phyloP scores from a whole-genome alignment of 1,284 basidiomycete species.

The Microbotryum silenes-acaulis region DNA sequence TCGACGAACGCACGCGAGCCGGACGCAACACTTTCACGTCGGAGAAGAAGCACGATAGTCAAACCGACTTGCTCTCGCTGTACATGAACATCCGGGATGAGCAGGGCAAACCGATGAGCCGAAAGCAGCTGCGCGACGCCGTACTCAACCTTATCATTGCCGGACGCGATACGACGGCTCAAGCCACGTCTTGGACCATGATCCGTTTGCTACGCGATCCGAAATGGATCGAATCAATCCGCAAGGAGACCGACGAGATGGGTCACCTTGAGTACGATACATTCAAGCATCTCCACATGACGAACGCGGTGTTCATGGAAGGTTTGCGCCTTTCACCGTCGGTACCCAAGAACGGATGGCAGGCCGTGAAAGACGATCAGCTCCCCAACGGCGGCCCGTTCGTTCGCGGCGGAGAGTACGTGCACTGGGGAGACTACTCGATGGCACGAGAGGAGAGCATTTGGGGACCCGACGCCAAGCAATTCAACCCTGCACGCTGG shows the following conservation, averaged over 20 bases:
- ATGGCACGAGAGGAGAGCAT: conserved; percentile 15
- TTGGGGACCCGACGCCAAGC: conserved; percentile 23
- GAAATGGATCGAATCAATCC: neutral
- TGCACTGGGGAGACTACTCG: conserved; percentile 20
- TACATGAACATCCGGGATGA: conserved; percentile 24
- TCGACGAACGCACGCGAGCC: conserved; percentile 29
- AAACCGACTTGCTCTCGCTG: conserved; percentile 16
- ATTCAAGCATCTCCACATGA: conserved; percentile 8
- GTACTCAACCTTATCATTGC: conserved; percentile 10
- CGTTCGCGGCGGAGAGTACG: conserved; percentile 16
- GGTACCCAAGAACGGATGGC: conserved; percentile 10
- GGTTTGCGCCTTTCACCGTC: conserved; percentile 3
- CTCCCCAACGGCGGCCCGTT: conserved; percentile 24
- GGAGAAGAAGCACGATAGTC: conserved; percentile 9
- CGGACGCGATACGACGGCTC: conserved; percentile 28
- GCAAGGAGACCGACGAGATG: conserved; percentile 1
- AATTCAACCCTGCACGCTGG: conserved; percentile 25
- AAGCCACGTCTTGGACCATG: conserved; percentile 13
- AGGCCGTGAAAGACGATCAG: conserved; percentile 18
- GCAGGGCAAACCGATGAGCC: conserved; percentile 17
- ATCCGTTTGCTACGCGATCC: conserved; percentile 2
- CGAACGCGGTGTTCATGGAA: conserved; percentile 20
- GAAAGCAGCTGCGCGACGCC: conserved; percentile 14
- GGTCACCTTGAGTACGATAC: conserved; percentile 12
- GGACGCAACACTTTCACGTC: conserved; percentile 8